Percentiles rank a stretch among this genome's conserved stretches.
Evolutionary conservation across 768 basidiomycete genomes (phyloP).

Genomic region (Agrocybe praecox): DNA sequence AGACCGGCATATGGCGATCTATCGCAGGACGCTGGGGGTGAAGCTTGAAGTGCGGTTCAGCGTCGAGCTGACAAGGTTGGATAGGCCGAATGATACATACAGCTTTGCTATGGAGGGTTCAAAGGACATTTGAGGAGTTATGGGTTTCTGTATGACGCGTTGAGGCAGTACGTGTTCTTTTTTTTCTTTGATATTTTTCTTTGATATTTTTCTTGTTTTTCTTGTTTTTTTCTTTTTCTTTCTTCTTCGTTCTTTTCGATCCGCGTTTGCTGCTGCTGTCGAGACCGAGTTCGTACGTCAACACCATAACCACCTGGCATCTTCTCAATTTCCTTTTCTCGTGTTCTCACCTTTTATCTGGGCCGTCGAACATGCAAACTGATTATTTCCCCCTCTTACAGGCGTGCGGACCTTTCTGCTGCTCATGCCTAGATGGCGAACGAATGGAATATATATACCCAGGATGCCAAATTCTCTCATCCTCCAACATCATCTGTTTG

Average conservation of each 20-base stretch:
- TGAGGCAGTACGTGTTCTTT: slow-evolving; percentile 71
- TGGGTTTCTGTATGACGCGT: slow-evolving; percentile 87
- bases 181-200: too few relatives aligned
- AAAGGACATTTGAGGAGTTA: slow-evolving; percentile 94
- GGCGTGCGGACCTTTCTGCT: slow-evolving; percentile 45
- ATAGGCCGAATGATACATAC: slow-evolving; percentile 88
- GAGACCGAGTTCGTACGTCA: too few relatives aligned
- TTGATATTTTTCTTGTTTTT: too few relatives aligned
- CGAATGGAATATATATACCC: background rate
- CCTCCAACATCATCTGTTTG: too few relatives aligned
- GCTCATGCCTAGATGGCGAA: slow-evolving; percentile 18
- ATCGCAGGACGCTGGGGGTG: slow-evolving; percentile 86
- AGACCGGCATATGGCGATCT: slow-evolving; percentile 72
- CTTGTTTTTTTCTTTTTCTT: background rate
- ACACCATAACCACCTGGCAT: too few relatives aligned
- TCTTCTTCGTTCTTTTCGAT: too few relatives aligned
- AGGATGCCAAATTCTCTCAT: too few relatives aligned
- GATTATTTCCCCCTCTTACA: slow-evolving; percentile 21
- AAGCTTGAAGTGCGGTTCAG: slow-evolving; percentile 97
- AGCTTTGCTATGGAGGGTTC: slow-evolving; percentile 93
- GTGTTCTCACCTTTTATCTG: too few relatives aligned
- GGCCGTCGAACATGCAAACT: too few relatives aligned
- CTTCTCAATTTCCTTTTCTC: too few relatives aligned
- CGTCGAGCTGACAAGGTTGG: slow-evolving; percentile 90
- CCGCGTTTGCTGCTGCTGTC: too few relatives aligned